phyloP scores from a whole-genome alignment of 345 rosid species.

The Brassica incana region DNA sequence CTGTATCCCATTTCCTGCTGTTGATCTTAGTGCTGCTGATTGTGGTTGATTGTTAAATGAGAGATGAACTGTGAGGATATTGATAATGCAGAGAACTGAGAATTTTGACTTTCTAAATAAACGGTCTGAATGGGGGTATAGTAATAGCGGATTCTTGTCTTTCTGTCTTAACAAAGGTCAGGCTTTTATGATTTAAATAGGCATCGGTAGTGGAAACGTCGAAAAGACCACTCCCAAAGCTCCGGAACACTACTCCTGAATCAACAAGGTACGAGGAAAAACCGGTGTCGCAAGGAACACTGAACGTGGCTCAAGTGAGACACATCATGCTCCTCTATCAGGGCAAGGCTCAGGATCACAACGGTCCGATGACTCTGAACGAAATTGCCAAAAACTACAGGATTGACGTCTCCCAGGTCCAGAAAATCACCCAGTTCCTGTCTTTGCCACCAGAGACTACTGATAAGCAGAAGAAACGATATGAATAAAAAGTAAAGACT shows the following conservation, averaged over 20 bases:
- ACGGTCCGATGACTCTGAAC: slow-evolving; percentile 57
- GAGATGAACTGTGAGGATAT: background rate
- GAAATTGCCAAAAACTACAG: slow-evolving; percentile 71
- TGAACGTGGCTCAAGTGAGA: slow-evolving; percentile 73
- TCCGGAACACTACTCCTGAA: slow-evolving; percentile 63
- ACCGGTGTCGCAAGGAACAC: slow-evolving; percentile 63
- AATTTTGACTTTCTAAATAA: background rate
- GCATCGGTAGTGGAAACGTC: slow-evolving; percentile 67
- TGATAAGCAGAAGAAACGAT: slow-evolving; percentile 31
- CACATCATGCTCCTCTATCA: slow-evolving; percentile 70
- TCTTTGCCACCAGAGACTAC: slow-evolving; percentile 67
- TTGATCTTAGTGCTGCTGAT: background rate
- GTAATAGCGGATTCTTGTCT: background rate
- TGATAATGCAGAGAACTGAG: background rate
- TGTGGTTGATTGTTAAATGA: background rate
- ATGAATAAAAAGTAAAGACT: slow-evolving; percentile 9
- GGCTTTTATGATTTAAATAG: slow-evolving; percentile 38
- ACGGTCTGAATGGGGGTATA: background rate
- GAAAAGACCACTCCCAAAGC: slow-evolving; percentile 77
- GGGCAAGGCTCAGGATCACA: slow-evolving; percentile 77
- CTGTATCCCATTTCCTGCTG: background rate
- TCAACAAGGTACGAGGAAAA: slow-evolving; percentile 65
- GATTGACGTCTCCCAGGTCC: slow-evolving; percentile 60
- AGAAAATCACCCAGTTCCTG: slow-evolving; percentile 54
- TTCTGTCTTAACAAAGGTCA: background rate